A percentile compares a stretch with the other conserved stretches of the same genome.
These are phyloP conservation scores for Medicago lupulina DNA, from an alignment of 306 rosid species.

Conservation along the genomic window DNA sequence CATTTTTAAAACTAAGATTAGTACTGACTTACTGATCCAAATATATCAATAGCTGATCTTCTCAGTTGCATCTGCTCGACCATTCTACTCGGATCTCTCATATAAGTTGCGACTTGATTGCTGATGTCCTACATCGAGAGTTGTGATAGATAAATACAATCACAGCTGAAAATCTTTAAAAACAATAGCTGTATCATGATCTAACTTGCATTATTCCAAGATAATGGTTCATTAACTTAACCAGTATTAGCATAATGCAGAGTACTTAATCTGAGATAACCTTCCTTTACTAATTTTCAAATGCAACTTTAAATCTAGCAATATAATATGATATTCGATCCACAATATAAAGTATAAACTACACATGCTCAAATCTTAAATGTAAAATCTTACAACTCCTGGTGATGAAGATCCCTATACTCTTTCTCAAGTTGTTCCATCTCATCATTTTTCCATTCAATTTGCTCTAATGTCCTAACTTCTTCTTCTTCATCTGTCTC, in stretches of 20 bases:
- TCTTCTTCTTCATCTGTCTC: constrained; percentile 49
- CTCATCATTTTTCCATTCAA: constrained; percentile 56
- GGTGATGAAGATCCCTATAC: constrained; percentile 60
- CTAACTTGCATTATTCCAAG: too few relatives aligned
- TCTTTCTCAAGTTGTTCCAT: constrained; percentile 85
- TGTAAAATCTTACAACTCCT: too few relatives aligned
- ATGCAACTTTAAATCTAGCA: background rate
- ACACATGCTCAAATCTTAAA: too few relatives aligned
- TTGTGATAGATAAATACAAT: too few relatives aligned
- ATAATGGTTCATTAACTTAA: too few relatives aligned
- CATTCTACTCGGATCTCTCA: constrained; percentile 96
- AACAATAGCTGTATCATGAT: too few relatives aligned
- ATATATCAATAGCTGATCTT: constrained; percentile 60
- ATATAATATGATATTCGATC: background rate
- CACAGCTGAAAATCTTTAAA: too few relatives aligned
- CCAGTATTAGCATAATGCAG: too few relatives aligned
- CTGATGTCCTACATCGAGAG: constrained; percentile 68
- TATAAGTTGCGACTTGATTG: constrained; percentile 78
- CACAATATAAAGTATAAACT: too few relatives aligned
- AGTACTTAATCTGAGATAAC: too few relatives aligned
- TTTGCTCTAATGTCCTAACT: constrained; percentile 34
- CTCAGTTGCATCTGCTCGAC: constrained; percentile 79
- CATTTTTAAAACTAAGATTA: constrained; percentile 13
- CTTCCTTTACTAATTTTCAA: too few relatives aligned
- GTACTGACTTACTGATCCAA: constrained; percentile 71